Evolutionary conservation across 2,329 filamentous ascomycete species (phyloP).

Genomic region (Penicillium sp.): DNA sequence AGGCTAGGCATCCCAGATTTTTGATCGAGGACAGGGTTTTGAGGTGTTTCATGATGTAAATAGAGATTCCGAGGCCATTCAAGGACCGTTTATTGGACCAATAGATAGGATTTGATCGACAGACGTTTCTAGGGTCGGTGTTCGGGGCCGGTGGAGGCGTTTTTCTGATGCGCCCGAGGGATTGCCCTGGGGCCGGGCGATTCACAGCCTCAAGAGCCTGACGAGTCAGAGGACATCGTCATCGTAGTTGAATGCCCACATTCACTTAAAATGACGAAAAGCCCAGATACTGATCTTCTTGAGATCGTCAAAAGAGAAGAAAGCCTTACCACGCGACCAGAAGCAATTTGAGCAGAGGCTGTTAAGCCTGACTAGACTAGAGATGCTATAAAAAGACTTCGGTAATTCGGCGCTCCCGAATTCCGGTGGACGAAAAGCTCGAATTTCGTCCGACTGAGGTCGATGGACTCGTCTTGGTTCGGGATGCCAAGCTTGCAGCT

Average conservation of each 20-base stretch:
- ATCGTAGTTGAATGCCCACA: background rate
- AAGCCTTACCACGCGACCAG: too few species aligned
- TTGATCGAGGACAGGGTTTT: too few species aligned
- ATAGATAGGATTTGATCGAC: background rate
- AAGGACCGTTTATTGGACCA: too few species aligned
- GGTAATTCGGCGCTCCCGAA: background rate
- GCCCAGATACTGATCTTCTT: too few species aligned
- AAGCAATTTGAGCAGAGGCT: too few species aligned
- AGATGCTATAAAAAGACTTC: background rate
- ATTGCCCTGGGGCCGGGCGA: background rate
- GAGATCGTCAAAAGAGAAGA: background rate
- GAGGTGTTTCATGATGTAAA: background rate
- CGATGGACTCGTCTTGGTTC: background rate
- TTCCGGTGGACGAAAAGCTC: background rate
- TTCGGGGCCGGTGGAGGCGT: background rate
- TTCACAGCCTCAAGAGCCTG: conserved; percentile 4
- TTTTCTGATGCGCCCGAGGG: background rate
- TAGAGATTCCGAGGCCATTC: too few species aligned
- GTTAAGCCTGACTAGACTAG: background rate
- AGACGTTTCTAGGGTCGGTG: background rate
- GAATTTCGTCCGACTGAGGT: background rate
- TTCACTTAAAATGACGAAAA: background rate
- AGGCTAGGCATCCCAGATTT: background rate
- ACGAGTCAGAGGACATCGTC: background rate
- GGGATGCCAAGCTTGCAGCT: background rate